Percentiles rank a stretch among this genome's conserved stretches.
phyloP scores from a whole-genome alignment of 1,284 basidiomycete genomes.

The Peniophora sp. region DNA sequence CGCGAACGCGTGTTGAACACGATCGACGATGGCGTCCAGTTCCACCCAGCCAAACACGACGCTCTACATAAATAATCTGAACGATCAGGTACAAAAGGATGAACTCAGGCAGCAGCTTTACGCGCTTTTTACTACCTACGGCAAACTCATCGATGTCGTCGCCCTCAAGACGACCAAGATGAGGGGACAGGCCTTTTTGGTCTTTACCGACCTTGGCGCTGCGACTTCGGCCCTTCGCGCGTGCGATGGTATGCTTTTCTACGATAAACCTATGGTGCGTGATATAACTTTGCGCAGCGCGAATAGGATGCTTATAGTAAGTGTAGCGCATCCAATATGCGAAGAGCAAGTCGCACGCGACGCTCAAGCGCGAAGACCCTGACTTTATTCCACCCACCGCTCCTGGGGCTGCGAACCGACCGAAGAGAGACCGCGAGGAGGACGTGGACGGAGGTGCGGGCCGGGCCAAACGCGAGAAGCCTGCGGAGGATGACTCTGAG shows the following conservation, averaged over 20 bases:
- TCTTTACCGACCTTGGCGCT: slow-evolving; percentile 83
- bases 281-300: slow-evolving; percentile 8
- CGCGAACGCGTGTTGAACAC: not conserved
- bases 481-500: slow-evolving; percentile 43
- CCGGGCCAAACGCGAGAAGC: slow-evolving; percentile 65
- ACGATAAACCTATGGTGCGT: slow-evolving; percentile 84
- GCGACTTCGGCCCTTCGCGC: slow-evolving; percentile 89
- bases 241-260: slow-evolving; percentile 88
- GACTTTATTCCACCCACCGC: slow-evolving; percentile 63
- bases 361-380: slow-evolving; percentile 65
- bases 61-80: slow-evolving; percentile 92
- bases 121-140: slow-evolving; percentile 89
- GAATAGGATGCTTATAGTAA: slow-evolving; percentile 9
- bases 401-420: slow-evolving; percentile 34
- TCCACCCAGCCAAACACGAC: slow-evolving; percentile 74
- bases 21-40: slow-evolving; percentile 28
- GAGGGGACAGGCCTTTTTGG: slow-evolving; percentile 95
- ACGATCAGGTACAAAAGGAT: slow-evolving; percentile 90
- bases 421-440: slow-evolving; percentile 57
- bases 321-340: slow-evolving; percentile 81
- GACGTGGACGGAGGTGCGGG: slow-evolving; percentile 43
- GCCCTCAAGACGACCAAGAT: slow-evolving; percentile 85
- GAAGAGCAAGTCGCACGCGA: slow-evolving; percentile 79
- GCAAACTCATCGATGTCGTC: slow-evolving; percentile 89
- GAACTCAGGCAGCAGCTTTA: slow-evolving; percentile 84